Conservation (phyloP, 73 alveolate species). For the Halteria grandinella region DNA sequence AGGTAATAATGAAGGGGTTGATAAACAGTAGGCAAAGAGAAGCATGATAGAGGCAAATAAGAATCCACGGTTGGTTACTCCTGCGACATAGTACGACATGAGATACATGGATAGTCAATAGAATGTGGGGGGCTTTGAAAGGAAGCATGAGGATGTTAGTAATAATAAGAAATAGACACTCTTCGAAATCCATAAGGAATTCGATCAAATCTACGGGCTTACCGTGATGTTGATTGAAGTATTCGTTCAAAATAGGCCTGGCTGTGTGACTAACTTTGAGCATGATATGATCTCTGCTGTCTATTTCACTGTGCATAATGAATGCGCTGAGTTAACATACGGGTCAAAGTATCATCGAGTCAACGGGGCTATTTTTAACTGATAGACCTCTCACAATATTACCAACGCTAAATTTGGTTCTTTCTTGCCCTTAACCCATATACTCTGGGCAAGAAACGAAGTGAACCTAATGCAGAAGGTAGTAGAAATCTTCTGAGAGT, state of each 20-base stretch:
- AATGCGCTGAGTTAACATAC: constrained; percentile 43
- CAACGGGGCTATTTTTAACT: constrained; percentile 16
- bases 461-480: constrained; percentile 36
- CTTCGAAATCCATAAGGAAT: constrained; percentile 57
- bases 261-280: constrained; percentile 49
- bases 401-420: constrained; percentile 9
- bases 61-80: constrained; percentile 20
- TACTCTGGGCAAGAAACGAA: constrained; percentile 28
- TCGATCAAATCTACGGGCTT: constrained; percentile 48
- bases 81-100: constrained; percentile 47
- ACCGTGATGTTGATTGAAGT: constrained; percentile 49
- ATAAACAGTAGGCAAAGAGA: constrained; percentile 8
- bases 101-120: constrained; percentile 3
- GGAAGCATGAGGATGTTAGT: background rate
- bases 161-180: background rate
- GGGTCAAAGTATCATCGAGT: background rate
- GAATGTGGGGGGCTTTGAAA: constrained; percentile 37
- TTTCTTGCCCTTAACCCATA: background rate
- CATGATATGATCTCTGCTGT: constrained; percentile 53
- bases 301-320: constrained; percentile 47
- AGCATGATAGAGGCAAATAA: background rate
- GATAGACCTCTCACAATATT: background rate
- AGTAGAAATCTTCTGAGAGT: constrained; percentile 52
- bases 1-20: background rate
- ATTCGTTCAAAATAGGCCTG: constrained; percentile 41